Evolutionary conservation across 1,284 basidiomycete species (phyloP), one percentile per base, ranked within the genome.

Genomic region (Cerrena zonata): DNA sequence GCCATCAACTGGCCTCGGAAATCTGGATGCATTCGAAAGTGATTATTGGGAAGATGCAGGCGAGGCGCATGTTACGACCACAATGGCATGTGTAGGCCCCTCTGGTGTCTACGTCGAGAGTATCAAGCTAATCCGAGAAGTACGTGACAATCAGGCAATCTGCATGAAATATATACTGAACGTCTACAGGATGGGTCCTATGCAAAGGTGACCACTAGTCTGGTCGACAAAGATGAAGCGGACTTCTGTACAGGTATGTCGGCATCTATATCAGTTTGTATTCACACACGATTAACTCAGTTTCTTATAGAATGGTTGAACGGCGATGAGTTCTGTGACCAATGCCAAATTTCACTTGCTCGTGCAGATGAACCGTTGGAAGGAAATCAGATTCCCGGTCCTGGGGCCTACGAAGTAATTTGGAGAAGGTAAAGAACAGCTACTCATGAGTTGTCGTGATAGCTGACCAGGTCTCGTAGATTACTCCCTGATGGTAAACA

Each of bases 361-460:
- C 56, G 68, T 15, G 67, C 66, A 19, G 78, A 78, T 19, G 73
- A 75, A n/a, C 60, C 68, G 18, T 60, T 67, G 19, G 63, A 64
- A 10, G 63, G 67, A 13, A 64, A 68, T 7, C 57, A 61, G 5
- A 67, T 80, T 47, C 61, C 68, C 5, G 73, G 74, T 12, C 79
- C 80, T 0, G 87, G 82, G 1, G 69, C 70, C 50, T 85, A 86
- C 57, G 69, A 76, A 36, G 62, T 91, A 23, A 67, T 61, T 5
- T 92, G 89, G 89, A 71, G 77, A 67, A 80, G 86, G 89, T 84
- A 58, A 42, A 67, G 18, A 24, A 21, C 1, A 7, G 19, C 26
- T 5, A 41, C 18, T 2, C 47, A 3, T 21, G 21, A n/a, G 23
- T 36, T 18, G 25, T 23, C 7, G 13, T 36, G 34, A 25, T 48